Percentiles rank a stretch among this genome's conserved stretches.
These are phyloP conservation scores for Fusarium sterilihyphosum DNA, from an alignment of 2,329 filamentous ascomycete genomes.

Conservation along the genomic window DNA sequence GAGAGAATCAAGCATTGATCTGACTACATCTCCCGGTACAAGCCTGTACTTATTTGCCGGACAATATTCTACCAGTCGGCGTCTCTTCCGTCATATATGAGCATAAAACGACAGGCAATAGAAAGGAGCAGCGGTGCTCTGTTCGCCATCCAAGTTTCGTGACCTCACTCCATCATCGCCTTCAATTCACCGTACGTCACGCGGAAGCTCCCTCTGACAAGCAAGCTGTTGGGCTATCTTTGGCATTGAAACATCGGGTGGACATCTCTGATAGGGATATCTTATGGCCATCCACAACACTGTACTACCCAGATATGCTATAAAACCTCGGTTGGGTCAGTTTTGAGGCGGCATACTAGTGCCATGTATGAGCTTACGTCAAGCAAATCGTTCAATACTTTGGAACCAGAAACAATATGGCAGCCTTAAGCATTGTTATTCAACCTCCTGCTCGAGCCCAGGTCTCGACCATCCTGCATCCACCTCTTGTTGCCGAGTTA, in stretches of 20 bases:
- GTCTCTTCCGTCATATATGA: background rate
- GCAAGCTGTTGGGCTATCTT: background rate
- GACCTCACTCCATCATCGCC: background rate
- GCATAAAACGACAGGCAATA: background rate
- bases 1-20: background rate
- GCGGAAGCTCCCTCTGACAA: background rate
- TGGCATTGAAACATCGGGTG: background rate
- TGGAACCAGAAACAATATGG: conserved; percentile 9
- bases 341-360: conserved; percentile 10
- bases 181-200: background rate
- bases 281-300: background rate
- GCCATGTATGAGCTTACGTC: background rate
- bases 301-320: conserved; percentile 11
- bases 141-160: background rate
- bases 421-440: conserved; percentile 32
- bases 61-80: background rate
- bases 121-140: background rate
- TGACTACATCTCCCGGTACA: background rate
- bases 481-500: conserved; percentile 37
- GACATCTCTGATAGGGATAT: background rate
- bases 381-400: background rate
- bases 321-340: background rate
- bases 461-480: conserved; percentile 31
- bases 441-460: conserved; percentile 39
- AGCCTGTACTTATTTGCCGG: background rate